Conservation (phyloP, 2,329 filamentous ascomycete genomes). For the Nigrospora oryzae region DNA sequence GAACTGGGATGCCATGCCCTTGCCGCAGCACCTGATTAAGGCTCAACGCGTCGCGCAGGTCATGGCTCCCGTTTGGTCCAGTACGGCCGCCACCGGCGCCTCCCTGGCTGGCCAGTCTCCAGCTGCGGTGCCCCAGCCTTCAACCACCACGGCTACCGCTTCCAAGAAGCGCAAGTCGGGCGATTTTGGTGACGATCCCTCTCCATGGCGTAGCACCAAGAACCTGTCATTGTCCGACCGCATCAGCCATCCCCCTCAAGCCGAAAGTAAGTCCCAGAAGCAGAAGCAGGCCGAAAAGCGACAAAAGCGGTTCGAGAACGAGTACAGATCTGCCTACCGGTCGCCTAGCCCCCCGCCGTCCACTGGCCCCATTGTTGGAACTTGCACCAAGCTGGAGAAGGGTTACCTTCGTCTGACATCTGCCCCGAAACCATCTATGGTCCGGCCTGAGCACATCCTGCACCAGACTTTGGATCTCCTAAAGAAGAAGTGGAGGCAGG, state of each 20-base stretch:
- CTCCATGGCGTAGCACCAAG: conserved; percentile 65
- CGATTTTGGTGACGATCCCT: conserved; percentile 44
- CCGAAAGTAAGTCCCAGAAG: conserved; percentile 31
- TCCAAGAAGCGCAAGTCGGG: conserved; percentile 79
- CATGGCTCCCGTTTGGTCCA: conserved; percentile 1
- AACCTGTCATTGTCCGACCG: conserved; percentile 62
- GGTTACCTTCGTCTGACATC: conserved; percentile 89
- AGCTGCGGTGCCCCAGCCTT: not conserved
- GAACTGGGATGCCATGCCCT: conserved; percentile 75
- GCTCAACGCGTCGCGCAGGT: conserved; percentile 49
- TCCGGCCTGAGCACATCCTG: conserved; percentile 74
- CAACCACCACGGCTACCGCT: conserved; percentile 13
- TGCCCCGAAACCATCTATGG: conserved; percentile 77
- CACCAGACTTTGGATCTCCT: conserved; percentile 79
- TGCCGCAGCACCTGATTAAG: conserved; percentile 78
- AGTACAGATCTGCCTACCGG: conserved; percentile 47
- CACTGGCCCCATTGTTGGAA: conserved; percentile 73
- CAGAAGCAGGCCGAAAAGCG: conserved; percentile 81
- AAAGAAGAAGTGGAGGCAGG: conserved; percentile 89
- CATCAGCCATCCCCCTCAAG: conserved; percentile 51
- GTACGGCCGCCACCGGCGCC: not conserved
- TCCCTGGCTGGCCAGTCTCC: not conserved
- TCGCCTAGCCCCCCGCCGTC: conserved; percentile 49
- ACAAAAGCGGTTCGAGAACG: conserved; percentile 73
- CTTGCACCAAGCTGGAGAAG: conserved; percentile 80